phyloP scores from a whole-genome alignment of 805 yeast genomes.

The Lachancea mirantina region DNA sequence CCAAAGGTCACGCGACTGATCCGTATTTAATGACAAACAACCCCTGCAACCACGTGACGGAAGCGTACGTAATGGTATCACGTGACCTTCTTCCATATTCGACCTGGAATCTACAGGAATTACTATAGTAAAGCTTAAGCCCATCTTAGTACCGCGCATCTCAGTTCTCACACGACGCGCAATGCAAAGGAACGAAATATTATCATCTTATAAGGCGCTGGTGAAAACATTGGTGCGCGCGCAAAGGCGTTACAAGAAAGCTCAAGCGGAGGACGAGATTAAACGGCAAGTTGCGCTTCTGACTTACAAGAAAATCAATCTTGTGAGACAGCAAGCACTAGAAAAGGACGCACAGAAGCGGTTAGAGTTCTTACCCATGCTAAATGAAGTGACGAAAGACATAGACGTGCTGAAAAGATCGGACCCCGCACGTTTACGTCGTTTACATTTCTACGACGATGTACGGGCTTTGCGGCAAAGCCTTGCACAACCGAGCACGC shows the following conservation, averaged over 20 bases:
- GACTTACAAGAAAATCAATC: slow-evolving; percentile 19
- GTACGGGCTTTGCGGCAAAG: slow-evolving; percentile 12
- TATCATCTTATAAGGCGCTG: slow-evolving; percentile 16
- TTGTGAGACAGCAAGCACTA: slow-evolving; percentile 13
- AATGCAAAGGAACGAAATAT: too few relatives aligned
- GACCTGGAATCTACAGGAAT: too few relatives aligned
- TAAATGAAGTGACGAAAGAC: slow-evolving; percentile 12
- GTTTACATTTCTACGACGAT: slow-evolving; percentile 14
- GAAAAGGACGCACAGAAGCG: slow-evolving; percentile 3
- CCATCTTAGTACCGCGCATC: too few relatives aligned
- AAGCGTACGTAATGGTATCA: too few relatives aligned
- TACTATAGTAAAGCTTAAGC: too few relatives aligned
- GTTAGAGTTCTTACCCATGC: slow-evolving; percentile 6
- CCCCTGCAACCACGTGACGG: too few relatives aligned
- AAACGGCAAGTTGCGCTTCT: slow-evolving; percentile 20
- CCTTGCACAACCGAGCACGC: slow-evolving; percentile 6
- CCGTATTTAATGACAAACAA: too few relatives aligned
- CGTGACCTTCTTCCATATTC: too few relatives aligned
- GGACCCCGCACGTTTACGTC: slow-evolving; percentile 12
- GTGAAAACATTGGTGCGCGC: slow-evolving; percentile 19
- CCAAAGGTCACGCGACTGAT: too few relatives aligned
- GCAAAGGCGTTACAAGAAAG: slow-evolving; percentile 16
- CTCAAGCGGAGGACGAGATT: slow-evolving; percentile 16
- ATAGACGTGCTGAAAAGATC: slow-evolving; percentile 12
- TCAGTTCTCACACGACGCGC: too few relatives aligned